Evolutionary conservation across 73 alveolate species (phyloP).

Genomic region (Paramecium pentaurelia): DNA sequence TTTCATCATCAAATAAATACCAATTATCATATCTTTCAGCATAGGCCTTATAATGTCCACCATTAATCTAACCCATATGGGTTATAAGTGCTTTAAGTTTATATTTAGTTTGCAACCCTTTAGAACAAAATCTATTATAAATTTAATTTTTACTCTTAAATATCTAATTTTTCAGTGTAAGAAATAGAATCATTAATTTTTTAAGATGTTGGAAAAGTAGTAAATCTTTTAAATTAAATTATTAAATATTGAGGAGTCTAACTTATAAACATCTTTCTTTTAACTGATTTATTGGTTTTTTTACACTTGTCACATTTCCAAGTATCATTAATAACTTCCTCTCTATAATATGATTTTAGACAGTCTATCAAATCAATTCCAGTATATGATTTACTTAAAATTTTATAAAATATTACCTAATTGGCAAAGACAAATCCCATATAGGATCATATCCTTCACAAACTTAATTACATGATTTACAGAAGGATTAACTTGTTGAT

Average conservation of each 20-base stretch:
- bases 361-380: conserved; percentile 4
- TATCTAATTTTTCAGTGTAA: neutral
- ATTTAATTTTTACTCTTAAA: neutral
- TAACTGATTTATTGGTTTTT: neutral
- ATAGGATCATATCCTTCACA: conserved; percentile 40
- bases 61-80: conserved; percentile 18
- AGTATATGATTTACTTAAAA: neutral
- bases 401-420: neutral
- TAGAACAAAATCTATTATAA: neutral
- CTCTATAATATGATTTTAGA: neutral
- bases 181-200: neutral
- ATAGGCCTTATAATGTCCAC: conserved; percentile 34
- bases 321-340: conserved; percentile 3
- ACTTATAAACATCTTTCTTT: neutral
- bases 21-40: conserved; percentile 19
- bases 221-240: neutral
- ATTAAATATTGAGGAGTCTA: neutral
- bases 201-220: neutral
- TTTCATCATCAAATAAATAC: conserved; percentile 30
- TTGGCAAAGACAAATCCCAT: conserved; percentile 22
- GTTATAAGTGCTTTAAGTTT: neutral
- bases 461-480: conserved; percentile 29
- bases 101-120: neutral
- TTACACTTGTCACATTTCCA: conserved; percentile 39
- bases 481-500: neutral